Evolutionary conservation across 176 grass and related monocot genomes (phyloP), one percentile per base, ranked within the genome.

Genomic region (Echinochloa phyllopogon): DNA sequence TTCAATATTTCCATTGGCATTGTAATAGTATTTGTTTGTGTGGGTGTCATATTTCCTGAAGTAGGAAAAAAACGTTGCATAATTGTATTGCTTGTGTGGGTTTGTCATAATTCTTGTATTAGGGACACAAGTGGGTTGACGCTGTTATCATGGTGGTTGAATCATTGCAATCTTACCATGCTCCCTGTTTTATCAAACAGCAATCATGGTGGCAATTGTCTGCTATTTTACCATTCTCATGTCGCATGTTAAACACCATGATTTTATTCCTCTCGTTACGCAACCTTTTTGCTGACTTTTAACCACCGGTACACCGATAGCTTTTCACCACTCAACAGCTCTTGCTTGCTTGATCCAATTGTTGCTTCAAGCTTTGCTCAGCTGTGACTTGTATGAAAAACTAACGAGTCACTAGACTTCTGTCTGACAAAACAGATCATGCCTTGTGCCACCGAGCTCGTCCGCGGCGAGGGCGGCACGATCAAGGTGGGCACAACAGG

Each of bases 401-500:
- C 61, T 89, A 74, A 84, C 15, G 6, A 49, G 47, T 84, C 24
- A 27, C 24, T 55, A 57, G 3, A 78, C 18, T 84, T 53, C 21
- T 80, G 43, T 57, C 48, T 69, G 82, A 76, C 45, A 69, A 78
- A 83, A 83, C 74, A 94, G 80, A 92, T 61, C 74, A 95, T 95
- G 93, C 68, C 90, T 83, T 72, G 87, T 2, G 61, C 77, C 12
- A 24, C 73, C 8, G 74, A 88, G 81, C 68, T 83, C 56, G 77
- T 65, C 75, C 85, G 88, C 80, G 83, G 78, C 21, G 87, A 84
- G 82, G 85, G 69, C 21, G 65, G 50, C 65, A 36, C 55, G 5
- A 69, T 99, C 51, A 92, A 88, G 47, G 90, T 99, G 18, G 97
- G 97, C 6, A 87, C 94, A 18, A 99, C 86, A 0, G 97, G 97